Evolutionary conservation across 768 basidiomycete genomes (phyloP).

Genomic region (Auricularia auricula-judae): DNA sequence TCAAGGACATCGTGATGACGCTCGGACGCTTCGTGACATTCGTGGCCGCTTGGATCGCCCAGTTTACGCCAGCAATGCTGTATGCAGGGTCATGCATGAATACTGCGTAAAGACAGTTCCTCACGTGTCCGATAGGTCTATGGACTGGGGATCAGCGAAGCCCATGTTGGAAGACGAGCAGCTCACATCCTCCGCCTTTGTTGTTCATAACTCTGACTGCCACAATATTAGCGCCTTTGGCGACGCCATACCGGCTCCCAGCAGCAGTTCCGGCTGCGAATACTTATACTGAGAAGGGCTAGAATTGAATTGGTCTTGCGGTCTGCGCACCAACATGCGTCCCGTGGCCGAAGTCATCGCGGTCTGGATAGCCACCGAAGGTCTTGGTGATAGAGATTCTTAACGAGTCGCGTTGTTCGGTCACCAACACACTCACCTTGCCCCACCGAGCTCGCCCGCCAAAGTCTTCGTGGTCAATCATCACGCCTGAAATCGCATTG

Average conservation of each 20-base stretch:
- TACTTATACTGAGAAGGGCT: not conserved
- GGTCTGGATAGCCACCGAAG: not conserved
- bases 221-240: slow-evolving; percentile 11
- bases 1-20: slow-evolving; percentile 8
- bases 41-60: slow-evolving; percentile 1
- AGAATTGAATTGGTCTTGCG: too few species aligned
- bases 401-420: too few species aligned
- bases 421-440: not conserved
- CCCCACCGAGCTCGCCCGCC: slow-evolving; percentile 1
- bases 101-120: slow-evolving; percentile 19
- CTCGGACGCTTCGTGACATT: not conserved
- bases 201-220: slow-evolving; percentile 12
- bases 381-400: not conserved
- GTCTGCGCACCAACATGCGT: slow-evolving; percentile 10
- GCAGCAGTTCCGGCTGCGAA: slow-evolving; percentile 6
- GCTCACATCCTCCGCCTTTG: slow-evolving; percentile 4
- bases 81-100: slow-evolving; percentile 8
- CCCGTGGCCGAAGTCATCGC: slow-evolving; percentile 7
- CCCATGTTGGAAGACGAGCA: not conserved
- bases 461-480: slow-evolving; percentile 1
- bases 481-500: not conserved
- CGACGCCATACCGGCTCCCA: slow-evolving; percentile 11
- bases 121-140: not conserved
- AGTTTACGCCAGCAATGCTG: slow-evolving; percentile 6
- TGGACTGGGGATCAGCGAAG: slow-evolving; percentile 13